phyloP scores from a whole-genome alignment of 257 asterid species.

The Solanum lycopersicoides region DNA sequence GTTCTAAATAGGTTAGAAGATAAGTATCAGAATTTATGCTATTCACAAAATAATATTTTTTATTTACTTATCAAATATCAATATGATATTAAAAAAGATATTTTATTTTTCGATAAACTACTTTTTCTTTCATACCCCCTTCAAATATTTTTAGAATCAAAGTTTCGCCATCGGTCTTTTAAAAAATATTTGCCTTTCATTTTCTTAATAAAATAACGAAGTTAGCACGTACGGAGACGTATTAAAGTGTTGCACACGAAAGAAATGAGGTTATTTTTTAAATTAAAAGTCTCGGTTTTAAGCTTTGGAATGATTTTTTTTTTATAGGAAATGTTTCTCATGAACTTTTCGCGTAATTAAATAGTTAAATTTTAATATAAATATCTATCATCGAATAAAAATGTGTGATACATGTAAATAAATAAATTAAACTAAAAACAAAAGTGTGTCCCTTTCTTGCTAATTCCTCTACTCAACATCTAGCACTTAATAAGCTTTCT shows the following conservation, averaged over 20 bases:
- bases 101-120: not conserved
- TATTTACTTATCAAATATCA: not conserved
- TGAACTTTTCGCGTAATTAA: accelerated
- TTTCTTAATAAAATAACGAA: not conserved
- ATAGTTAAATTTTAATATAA: accelerated
- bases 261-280: not conserved
- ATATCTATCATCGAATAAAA: no score
- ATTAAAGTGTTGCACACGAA: not conserved
- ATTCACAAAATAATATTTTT: not conserved
- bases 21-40: not conserved
- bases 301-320: no score
- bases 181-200: not conserved
- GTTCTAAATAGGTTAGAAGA: not conserved
- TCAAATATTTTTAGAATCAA: not conserved
- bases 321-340: no score
- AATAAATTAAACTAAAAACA: not conserved
- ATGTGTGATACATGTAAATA: not conserved
- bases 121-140: not conserved
- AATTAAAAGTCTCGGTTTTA: accelerated
- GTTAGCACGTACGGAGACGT: not conserved
- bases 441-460: not conserved
- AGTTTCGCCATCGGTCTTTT: not conserved
- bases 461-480: not conserved
- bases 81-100: not conserved
- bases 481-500: not conserved